A percentile compares a stretch with the other conserved stretches of the same genome.
phyloP scores from a whole-genome alignment of 1,139 yeast species.

The Candida pseudoviswanathii region DNA sequence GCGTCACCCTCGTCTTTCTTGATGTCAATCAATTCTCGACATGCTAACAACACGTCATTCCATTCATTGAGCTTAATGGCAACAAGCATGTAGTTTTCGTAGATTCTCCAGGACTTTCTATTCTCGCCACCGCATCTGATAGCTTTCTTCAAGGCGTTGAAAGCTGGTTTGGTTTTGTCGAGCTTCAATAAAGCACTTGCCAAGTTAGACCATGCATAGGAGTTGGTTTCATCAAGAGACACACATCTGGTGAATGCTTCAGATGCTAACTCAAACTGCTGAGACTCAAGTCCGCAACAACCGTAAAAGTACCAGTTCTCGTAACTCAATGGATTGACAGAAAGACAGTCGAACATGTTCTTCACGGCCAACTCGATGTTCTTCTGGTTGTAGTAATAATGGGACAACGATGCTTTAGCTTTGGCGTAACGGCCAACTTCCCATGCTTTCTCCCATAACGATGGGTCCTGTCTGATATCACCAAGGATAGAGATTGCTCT shows the following conservation, averaged over 20 bases:
- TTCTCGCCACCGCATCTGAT: conserved; percentile 65
- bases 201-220: conserved; percentile 93
- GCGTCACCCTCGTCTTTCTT: conserved; percentile 59
- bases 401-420: conserved; percentile 84
- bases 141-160: conserved; percentile 80
- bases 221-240: conserved; percentile 77
- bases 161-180: conserved; percentile 74
- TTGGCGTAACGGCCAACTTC: conserved; percentile 76
- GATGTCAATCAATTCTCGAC: conserved; percentile 57
- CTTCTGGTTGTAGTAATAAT: conserved; percentile 59
- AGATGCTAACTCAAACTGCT: conserved; percentile 76
- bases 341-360: conserved; percentile 75
- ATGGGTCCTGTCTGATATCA: conserved; percentile 78
- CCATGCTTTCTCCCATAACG: conserved; percentile 87
- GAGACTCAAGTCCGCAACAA: conserved; percentile 79
- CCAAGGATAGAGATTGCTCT: conserved; percentile 86
- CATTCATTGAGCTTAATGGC: conserved; percentile 82
- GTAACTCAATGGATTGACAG: conserved; percentile 72
- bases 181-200: conserved; percentile 74
- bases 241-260: conserved; percentile 95
- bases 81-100: conserved; percentile 84
- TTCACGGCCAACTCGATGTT: conserved; percentile 59
- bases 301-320: conserved; percentile 95
- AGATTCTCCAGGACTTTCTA: conserved; percentile 81
- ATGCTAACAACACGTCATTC: conserved; percentile 82